Base-by-base conservation (phyloP, 495 filamentous ascomycete genomes). In the Podospora australis region DNA sequence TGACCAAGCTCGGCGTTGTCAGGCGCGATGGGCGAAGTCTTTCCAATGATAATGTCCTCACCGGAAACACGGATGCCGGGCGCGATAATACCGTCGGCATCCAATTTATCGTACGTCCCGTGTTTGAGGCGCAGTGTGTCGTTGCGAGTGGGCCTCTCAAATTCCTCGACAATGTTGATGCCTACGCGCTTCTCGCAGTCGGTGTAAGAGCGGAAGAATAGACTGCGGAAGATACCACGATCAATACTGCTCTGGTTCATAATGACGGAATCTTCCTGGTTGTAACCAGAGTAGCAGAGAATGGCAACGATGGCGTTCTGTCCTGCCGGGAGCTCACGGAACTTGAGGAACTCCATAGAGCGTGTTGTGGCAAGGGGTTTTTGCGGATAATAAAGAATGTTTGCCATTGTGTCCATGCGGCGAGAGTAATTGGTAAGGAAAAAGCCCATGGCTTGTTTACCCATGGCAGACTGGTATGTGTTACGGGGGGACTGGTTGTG, bases 181-280 rank as follows among this genome's bases (percentile, higher is more conserved):
- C 91, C 92, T 24, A 97, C 82, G 42, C 84, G 82, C 74, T 97
- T 96, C 70, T 99, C 92, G 49, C 86, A 86, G 58, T 97, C 92
- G 23, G 86, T 90, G 65, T 99, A 97, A 17, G 90, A 87, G 49
- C 94, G 85, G 75, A 95, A 97, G 76, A 97, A 99, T 14, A 99
- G 73, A 81, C 87, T 94, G 62, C 92, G 83, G 85, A 97, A 97
- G 8, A 99, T 73, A 26, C 92, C 92, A 50, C 92, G 86, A 59
- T 99, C 92, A 57, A 97, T 97, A 56, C 88, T 92, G 70, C 88
- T 94, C 68, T 99, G 94, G 69, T 96, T 99, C 94, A 99, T 96
- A 56, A 99, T 94, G 44, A 99, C 92, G 19, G 92, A 97, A 79
- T 99, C 92, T 87, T 99, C 92, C 66, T 97, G 94, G 65, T 99